Evolutionary conservation across 805 yeast species (phyloP).

Genomic region (Spathaspora sp.): DNA sequence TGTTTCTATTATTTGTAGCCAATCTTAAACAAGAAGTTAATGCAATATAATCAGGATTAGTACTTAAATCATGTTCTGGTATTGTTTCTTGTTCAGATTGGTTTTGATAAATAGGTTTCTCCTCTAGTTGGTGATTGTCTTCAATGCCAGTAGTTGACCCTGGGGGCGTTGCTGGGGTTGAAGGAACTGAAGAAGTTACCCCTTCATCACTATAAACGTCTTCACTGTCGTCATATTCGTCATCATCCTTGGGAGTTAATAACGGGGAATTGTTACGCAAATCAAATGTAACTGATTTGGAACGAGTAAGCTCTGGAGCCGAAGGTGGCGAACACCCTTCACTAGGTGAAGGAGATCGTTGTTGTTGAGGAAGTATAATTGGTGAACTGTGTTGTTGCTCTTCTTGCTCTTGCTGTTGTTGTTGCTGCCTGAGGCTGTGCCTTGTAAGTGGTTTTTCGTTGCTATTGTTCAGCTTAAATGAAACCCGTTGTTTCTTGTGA

Average conservation of each 20-base stretch:
- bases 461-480: background rate
- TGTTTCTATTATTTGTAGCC: conserved; percentile 17
- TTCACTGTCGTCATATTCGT: conserved; percentile 2
- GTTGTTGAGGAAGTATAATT: conserved; percentile 14
- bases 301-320: conserved; percentile 14
- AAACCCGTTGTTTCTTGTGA: background rate
- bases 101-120: background rate
- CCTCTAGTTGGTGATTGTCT: background rate
- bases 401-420: conserved; percentile 1
- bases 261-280: conserved; percentile 27
- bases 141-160: background rate
- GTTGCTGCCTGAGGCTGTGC: conserved; percentile 2
- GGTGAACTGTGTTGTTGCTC: conserved; percentile 4
- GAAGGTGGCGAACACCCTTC: conserved; percentile 4
- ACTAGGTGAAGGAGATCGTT: conserved; percentile 22
- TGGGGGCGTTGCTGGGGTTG: conserved; percentile 4
- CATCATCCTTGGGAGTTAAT: conserved; percentile 37
- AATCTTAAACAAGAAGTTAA: conserved; percentile 30
- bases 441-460: conserved; percentile 3
- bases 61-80: background rate
- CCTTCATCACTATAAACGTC: background rate
- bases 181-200: background rate
- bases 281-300: conserved; percentile 26
- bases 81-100: too few relatives aligned
- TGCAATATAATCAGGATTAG: conserved; percentile 35